phyloP scores from a whole-genome alignment of 208 protist species.

The Sergeia podlipaevii region DNA sequence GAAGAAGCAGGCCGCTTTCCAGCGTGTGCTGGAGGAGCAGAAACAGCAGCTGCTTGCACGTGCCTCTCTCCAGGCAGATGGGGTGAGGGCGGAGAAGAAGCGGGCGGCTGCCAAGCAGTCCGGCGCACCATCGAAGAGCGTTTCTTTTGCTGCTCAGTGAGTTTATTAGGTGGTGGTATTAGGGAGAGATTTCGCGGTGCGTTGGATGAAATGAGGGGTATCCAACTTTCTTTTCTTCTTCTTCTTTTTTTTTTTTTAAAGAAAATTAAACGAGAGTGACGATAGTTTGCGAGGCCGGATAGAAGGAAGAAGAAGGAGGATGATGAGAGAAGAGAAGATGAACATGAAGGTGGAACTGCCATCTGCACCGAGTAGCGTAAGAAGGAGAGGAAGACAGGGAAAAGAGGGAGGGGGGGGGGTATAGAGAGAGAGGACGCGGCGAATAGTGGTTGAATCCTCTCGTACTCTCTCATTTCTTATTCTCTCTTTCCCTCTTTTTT shows the following conservation, averaged over 20 bases:
- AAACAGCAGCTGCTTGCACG: constrained; percentile 69
- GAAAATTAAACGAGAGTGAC: no score
- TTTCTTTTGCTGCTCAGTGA: constrained; percentile 42
- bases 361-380: no score
- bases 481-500: constrained; percentile 9
- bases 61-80: constrained; percentile 25
- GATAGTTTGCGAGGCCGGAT: no score
- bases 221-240: constrained; percentile 7
- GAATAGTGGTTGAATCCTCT: no score
- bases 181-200: background rate
- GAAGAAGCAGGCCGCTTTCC: constrained; percentile 47
- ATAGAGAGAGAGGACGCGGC: no score
- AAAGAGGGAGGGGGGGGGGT: no score
- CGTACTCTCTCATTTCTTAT: constrained; percentile 19
- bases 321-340: no score
- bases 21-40: constrained; percentile 79
- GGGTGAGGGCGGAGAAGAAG: constrained; percentile 11
- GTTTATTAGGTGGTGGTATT: background rate
- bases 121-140: constrained; percentile 28
- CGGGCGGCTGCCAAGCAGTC: constrained; percentile 9
- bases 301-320: no score
- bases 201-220: background rate
- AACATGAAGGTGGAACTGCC: no score
- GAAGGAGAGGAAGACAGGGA: no score
- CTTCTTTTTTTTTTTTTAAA: constrained; percentile 13